Percentiles rank a stretch among this genome's conserved stretches.
Evolutionary conservation across 306 rosid genomes (phyloP).

Genomic region (Rosa multiflora): DNA sequence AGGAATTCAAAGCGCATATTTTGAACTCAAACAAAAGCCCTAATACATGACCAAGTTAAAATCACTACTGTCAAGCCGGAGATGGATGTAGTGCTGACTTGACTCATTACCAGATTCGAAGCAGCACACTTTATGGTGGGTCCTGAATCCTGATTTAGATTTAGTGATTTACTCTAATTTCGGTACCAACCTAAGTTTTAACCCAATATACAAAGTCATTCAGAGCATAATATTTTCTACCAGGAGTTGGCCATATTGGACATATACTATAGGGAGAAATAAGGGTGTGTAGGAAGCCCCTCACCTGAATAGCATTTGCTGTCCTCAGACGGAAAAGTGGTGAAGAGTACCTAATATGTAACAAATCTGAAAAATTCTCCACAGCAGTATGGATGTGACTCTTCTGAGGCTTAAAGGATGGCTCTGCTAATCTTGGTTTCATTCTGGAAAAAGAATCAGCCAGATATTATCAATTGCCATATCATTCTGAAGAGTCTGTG

Average conservation of each 20-base stretch:
- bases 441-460: slow-evolving; percentile 51
- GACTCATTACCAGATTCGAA: background rate
- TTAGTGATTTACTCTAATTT: too few species aligned
- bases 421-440: slow-evolving; percentile 81
- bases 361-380: slow-evolving; percentile 62
- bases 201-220: too few species aligned
- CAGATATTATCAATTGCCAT: slow-evolving; percentile 20
- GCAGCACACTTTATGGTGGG: background rate
- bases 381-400: slow-evolving; percentile 55
- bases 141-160: background rate
- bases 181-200: too few species aligned
- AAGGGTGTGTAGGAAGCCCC: slow-evolving; percentile 7
- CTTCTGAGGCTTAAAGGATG: slow-evolving; percentile 78
- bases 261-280: background rate
- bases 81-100: background rate
- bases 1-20: too few species aligned
- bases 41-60: too few species aligned
- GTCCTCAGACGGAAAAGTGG: slow-evolving; percentile 90
- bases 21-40: background rate
- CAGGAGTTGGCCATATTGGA: background rate
- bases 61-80: background rate
- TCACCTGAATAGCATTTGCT: slow-evolving; percentile 80
- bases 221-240: background rate
- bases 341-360: slow-evolving; percentile 86
- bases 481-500: slow-evolving; percentile 5